Percentiles rank a stretch among this genome's conserved stretches.
These are phyloP conservation scores for Monosporascus sp. DNA, from an alignment of 2,329 filamentous ascomycete genomes.

Conservation along the genomic window DNA sequence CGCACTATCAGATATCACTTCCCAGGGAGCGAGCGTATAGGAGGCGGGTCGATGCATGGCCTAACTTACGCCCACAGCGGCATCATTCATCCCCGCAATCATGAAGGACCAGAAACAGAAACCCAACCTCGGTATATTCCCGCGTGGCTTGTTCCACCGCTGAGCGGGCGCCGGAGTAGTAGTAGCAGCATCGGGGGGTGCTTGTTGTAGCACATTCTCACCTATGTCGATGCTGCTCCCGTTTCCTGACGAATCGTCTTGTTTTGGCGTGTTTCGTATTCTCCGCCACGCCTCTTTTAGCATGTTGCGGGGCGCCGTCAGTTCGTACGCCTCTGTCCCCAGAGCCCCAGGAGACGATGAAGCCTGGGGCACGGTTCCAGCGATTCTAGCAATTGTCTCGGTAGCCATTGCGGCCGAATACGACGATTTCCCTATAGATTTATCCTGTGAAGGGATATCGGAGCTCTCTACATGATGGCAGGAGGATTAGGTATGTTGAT, in stretches of 20 bases:
- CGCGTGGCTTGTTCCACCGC: neutral
- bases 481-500: too few species aligned
- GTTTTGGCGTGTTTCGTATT: neutral
- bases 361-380: neutral
- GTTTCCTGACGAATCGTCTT: neutral
- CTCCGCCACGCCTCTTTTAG: neutral
- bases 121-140: neutral
- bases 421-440: too few species aligned
- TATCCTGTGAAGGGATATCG: too few species aligned
- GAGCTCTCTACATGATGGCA: too few species aligned
- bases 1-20: neutral
- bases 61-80: conserved; percentile 1
- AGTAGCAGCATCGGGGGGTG: neutral
- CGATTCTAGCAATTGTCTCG: neutral
- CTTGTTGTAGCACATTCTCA: neutral
- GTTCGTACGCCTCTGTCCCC: neutral
- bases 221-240: neutral
- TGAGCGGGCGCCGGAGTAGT: neutral
- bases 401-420: conserved; percentile 4
- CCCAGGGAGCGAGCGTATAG: conserved; percentile 1
- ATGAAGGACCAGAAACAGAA: conserved; percentile 3
- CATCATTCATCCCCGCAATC: conserved; percentile 9
- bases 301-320: neutral
- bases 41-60: too few species aligned
- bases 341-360: neutral